Evolutionary conservation across 2,329 filamentous ascomycete genomes (phyloP).

Genomic region (Fusarium napiforme): DNA sequence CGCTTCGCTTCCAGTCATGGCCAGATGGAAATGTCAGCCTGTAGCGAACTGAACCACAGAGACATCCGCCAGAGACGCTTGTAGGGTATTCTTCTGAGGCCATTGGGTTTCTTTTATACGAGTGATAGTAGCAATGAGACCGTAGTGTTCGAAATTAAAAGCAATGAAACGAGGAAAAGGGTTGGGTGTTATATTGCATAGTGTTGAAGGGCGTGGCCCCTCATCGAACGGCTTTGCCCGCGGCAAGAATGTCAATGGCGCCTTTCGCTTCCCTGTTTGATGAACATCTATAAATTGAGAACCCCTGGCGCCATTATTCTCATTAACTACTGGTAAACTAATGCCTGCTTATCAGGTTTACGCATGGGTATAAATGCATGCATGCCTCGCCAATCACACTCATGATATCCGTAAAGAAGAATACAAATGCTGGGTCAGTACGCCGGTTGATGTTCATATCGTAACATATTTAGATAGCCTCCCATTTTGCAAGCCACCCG

Average conservation of each 20-base stretch:
- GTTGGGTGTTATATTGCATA: neutral
- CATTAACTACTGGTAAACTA: neutral
- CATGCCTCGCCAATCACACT: neutral
- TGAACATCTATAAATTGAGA: neutral
- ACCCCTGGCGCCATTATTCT: conserved; percentile 7
- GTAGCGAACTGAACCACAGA: conserved; percentile 63
- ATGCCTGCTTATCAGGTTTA: conserved; percentile 1
- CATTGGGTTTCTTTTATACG: conserved; percentile 19
- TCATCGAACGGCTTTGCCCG: conserved; percentile 10
- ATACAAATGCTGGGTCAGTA: neutral
- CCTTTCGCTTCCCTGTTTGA: conserved; percentile 35
- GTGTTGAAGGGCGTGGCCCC: neutral
- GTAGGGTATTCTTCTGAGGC: conserved; percentile 45
- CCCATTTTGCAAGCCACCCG: conserved; percentile 84
- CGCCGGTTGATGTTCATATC: neutral
- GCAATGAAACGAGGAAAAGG: conserved; percentile 1
- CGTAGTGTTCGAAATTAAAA: neutral
- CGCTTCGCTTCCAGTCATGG: conserved; percentile 56
- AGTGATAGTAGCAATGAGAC: neutral
- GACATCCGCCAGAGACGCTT: conserved; percentile 61
- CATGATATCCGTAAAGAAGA: neutral
- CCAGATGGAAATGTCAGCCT: conserved; percentile 56
- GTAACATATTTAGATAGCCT: conserved; percentile 61
- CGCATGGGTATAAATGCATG: neutral
- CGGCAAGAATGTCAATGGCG: conserved; percentile 43